These are phyloP conservation scores for Avicennia marina DNA, from an alignment of 257 asterid species.

Conservation along the genomic window DNA sequence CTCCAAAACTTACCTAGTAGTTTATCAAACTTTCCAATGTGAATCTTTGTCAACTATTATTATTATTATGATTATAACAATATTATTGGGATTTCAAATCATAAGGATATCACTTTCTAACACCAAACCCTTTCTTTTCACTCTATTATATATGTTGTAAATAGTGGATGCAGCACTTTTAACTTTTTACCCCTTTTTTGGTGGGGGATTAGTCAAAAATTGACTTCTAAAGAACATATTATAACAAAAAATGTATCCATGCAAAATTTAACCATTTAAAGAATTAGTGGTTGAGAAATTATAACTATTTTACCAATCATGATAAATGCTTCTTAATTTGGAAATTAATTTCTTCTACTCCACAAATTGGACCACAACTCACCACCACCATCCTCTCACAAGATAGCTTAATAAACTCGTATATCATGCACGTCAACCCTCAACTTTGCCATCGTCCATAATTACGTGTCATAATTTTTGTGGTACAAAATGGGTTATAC, in stretches of 20 bases:
- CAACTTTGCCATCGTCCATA: constrained; percentile 22
- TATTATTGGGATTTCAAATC: no score
- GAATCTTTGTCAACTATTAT: no score
- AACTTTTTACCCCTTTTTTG: neutral
- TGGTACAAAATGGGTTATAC: constrained; percentile 15
- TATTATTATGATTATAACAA: no score
- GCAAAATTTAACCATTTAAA: neutral
- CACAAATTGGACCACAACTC: constrained; percentile 7
- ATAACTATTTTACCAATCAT: constrained; percentile 7
- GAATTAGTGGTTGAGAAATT: constrained; percentile 3
- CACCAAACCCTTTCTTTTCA: no score
- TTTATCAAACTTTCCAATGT: no score
- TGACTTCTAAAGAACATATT: neutral
- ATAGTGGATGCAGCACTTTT: no score
- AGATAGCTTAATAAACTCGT: constrained; percentile 36
- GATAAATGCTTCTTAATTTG: neutral
- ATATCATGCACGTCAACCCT: no score
- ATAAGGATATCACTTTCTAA: no score
- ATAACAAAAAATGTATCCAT: neutral
- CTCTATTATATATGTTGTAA: no score
- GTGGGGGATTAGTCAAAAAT: neutral
- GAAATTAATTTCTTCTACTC: constrained; percentile 7
- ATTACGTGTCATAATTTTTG: constrained; percentile 26
- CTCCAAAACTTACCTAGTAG: no score
- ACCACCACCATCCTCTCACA: constrained; percentile 2